phyloP scores from a whole-genome alignment of 495 filamentous ascomycete species.

The Daldinia grandis region DNA sequence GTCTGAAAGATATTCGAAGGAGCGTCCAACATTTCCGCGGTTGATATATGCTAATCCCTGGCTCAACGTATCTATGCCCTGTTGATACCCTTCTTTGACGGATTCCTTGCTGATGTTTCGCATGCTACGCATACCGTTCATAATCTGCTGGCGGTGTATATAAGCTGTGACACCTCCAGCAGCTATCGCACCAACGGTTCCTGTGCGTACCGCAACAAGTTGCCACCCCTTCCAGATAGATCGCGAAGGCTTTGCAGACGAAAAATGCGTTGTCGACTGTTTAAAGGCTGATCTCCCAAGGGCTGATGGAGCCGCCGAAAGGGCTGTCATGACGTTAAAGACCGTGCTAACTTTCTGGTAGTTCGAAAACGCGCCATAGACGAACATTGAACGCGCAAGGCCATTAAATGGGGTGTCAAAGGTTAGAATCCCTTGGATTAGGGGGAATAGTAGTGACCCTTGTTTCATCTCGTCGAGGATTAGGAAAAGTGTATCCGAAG shows the following conservation, averaged over 20 bases:
- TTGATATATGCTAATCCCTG: conserved; percentile 61
- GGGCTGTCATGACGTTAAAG: conserved; percentile 73
- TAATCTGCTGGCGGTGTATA: conserved; percentile 76
- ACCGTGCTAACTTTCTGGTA: conserved; percentile 80
- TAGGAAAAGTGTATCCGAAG: conserved; percentile 79
- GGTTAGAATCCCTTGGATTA: conserved; percentile 83
- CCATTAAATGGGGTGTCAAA: conserved; percentile 96
- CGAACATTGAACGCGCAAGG: conserved; percentile 86
- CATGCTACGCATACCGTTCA: conserved; percentile 60
- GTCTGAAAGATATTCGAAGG: conserved; percentile 58
- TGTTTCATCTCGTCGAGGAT: conserved; percentile 51
- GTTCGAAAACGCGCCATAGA: conserved; percentile 89
- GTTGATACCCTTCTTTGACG: conserved; percentile 54
- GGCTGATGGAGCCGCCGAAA: conserved; percentile 56
- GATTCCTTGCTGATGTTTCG: conserved; percentile 50
- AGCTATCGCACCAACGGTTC: conserved; percentile 84
- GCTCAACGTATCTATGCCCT: conserved; percentile 55
- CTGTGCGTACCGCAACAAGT: conserved; percentile 82
- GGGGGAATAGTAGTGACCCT: conserved; percentile 61
- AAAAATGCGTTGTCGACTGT: conserved; percentile 34
- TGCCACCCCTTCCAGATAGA: conserved; percentile 74
- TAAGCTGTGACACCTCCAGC: conserved; percentile 90
- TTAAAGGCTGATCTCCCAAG: conserved; percentile 59
- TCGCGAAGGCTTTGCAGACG: conserved; percentile 27
- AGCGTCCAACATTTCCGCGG: conserved; percentile 55